Evolutionary conservation across 2,329 filamentous ascomycete genomes (phyloP).

Genomic region (Colletotrichum chrysophilum): DNA sequence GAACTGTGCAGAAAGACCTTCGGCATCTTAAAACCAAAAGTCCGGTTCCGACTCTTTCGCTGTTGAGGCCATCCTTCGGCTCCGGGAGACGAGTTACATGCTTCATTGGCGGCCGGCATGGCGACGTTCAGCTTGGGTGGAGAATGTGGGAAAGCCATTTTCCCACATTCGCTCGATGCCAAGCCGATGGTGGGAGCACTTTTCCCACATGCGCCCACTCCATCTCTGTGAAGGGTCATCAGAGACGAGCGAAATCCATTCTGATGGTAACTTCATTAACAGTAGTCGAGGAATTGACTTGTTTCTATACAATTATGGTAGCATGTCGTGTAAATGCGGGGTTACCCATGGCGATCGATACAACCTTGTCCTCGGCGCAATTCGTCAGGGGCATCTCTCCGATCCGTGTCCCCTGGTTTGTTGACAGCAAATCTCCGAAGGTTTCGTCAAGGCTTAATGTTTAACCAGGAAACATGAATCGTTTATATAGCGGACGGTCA

Average conservation of each 20-base stretch:
- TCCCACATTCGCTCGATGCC: not conserved
- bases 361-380: not conserved
- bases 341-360: not conserved
- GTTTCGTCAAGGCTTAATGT: not conserved
- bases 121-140: not conserved
- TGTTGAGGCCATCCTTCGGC: not conserved
- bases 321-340: not conserved
- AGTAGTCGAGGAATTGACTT: not conserved
- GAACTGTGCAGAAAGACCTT: not conserved
- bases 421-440: not conserved
- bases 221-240: not conserved
- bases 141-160: not conserved
- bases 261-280: not conserved
- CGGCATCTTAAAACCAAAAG: not conserved
- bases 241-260: not conserved
- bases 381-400: not conserved
- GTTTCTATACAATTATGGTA: not conserved
- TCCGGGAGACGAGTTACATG: not conserved
- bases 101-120: not conserved
- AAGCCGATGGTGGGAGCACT: not conserved
- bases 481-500: not conserved
- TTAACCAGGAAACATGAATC: not conserved
- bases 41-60: not conserved
- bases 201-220: not conserved
- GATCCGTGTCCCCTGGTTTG: not conserved